Evolutionary conservation across 495 filamentous ascomycete genomes (phyloP).

Genomic region (Lineolata rhizophorae): DNA sequence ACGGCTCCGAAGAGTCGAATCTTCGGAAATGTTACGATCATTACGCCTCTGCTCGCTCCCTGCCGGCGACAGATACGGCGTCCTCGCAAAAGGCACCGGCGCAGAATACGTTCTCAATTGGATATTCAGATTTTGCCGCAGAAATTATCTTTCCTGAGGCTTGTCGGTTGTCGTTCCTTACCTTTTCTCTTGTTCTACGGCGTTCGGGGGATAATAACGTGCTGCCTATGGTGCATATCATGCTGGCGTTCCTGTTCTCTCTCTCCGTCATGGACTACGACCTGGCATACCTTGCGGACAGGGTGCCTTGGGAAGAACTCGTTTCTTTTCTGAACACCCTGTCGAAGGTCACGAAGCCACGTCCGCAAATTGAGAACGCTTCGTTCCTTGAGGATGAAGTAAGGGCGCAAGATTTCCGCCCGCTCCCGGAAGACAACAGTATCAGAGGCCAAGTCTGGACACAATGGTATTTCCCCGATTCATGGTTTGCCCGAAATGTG

Average conservation of each 20-base stretch:
- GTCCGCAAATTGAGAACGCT: too few species aligned
- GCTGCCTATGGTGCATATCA: slow-evolving; percentile 43
- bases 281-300: slow-evolving; percentile 19
- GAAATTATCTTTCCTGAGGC: too few species aligned
- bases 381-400: too few species aligned
- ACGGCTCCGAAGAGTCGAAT: slow-evolving; percentile 37
- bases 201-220: slow-evolving; percentile 39
- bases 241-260: slow-evolving; percentile 38
- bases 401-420: slow-evolving; percentile 16
- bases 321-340: slow-evolving; percentile 46
- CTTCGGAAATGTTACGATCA: too few species aligned
- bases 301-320: slow-evolving; percentile 47
- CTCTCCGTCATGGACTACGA: slow-evolving; percentile 25
- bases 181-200: slow-evolving; percentile 31
- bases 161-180: slow-evolving; percentile 23
- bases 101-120: too few species aligned
- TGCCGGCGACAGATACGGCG: too few species aligned
- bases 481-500: slow-evolving; percentile 46
- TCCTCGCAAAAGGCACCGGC: slow-evolving; percentile 4
- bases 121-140: too few species aligned
- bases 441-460: slow-evolving; percentile 59
- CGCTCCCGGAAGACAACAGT: slow-evolving; percentile 65
- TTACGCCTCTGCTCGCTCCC: too few species aligned
- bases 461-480: slow-evolving; percentile 39
- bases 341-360: slow-evolving; percentile 18